These are phyloP conservation scores for Rhododendron henanense DNA, from an alignment of 148 eudicot genomes.

Conservation along the genomic window DNA sequence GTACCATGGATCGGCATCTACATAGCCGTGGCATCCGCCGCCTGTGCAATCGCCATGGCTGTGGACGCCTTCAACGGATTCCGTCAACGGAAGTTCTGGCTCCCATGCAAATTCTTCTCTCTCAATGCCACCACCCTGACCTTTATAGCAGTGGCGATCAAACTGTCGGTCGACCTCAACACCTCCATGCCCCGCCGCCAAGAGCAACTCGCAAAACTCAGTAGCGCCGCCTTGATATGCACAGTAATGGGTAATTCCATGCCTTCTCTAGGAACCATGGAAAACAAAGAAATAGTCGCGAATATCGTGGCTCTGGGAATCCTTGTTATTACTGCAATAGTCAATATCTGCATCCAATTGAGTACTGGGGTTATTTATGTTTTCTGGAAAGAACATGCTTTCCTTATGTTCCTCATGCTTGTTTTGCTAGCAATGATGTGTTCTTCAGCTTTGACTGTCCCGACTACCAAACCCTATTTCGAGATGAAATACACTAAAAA, in stretches of 20 bases:
- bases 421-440: conserved; percentile 26
- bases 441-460: conserved; percentile 35
- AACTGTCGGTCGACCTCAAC: conserved; percentile 46
- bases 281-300: conserved; percentile 28
- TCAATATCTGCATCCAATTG: conserved; percentile 38
- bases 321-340: conserved; percentile 39
- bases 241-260: conserved; percentile 39
- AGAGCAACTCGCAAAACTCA: conserved; percentile 46
- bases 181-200: conserved; percentile 47
- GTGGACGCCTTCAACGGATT: conserved; percentile 33
- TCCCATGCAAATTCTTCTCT: conserved; percentile 37
- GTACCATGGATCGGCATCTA: conserved; percentile 53
- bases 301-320: conserved; percentile 44
- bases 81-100: conserved; percentile 35
- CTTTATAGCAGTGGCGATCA: conserved; percentile 30
- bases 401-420: conserved; percentile 33
- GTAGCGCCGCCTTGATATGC: conserved; percentile 36
- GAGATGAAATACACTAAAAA: conserved; percentile 32
- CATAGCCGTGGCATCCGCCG: conserved; percentile 40
- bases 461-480: conserved; percentile 30
- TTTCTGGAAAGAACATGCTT: conserved; percentile 38
- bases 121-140: conserved; percentile 49
- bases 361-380: conserved; percentile 44
- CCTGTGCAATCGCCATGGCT: conserved; percentile 41
- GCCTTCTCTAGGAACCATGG: conserved; percentile 42